A percentile compares a stretch with the other conserved stretches of the same genome.
phyloP scores from a whole-genome alignment of 306 rosid species.

The Inga oerstediana region DNA sequence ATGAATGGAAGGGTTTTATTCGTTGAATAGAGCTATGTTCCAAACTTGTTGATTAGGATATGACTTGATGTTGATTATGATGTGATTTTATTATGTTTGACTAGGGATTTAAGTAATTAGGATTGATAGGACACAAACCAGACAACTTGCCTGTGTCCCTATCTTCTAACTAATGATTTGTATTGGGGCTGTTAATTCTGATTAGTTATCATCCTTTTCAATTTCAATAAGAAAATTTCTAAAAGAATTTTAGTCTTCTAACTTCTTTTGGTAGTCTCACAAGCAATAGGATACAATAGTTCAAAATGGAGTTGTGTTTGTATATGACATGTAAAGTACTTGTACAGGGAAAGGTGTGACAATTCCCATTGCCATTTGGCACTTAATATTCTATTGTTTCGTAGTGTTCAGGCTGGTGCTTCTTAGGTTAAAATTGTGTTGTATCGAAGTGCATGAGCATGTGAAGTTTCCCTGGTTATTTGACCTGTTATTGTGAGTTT shows the following conservation, averaged over 20 bases:
- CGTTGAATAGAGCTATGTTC: not conserved
- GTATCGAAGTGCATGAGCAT: not conserved
- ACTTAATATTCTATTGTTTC: not conserved
- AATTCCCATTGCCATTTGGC: not conserved
- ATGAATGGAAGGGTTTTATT: not conserved
- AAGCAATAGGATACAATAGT: not conserved
- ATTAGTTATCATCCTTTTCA: not conserved
- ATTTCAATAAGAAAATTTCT: not conserved
- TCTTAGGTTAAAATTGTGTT: not conserved
- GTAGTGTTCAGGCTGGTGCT: not conserved
- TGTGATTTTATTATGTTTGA: not conserved
- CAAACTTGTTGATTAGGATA: not conserved
- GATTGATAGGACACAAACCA: not conserved
- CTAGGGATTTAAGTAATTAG: not conserved
- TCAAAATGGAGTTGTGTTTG: not conserved
- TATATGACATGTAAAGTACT: not conserved
- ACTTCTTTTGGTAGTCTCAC: not conserved
- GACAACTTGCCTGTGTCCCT: not conserved
- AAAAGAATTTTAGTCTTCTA: not conserved
- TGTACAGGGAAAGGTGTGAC: not conserved
- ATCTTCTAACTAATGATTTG: not conserved
- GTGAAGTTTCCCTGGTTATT: not conserved
- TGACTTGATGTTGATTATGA: not conserved
- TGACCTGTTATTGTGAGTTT: not conserved
- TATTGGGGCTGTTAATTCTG: not conserved